Conservation (phyloP, 1,284 basidiomycete species). For the Laetiporus sulphureus region DNA sequence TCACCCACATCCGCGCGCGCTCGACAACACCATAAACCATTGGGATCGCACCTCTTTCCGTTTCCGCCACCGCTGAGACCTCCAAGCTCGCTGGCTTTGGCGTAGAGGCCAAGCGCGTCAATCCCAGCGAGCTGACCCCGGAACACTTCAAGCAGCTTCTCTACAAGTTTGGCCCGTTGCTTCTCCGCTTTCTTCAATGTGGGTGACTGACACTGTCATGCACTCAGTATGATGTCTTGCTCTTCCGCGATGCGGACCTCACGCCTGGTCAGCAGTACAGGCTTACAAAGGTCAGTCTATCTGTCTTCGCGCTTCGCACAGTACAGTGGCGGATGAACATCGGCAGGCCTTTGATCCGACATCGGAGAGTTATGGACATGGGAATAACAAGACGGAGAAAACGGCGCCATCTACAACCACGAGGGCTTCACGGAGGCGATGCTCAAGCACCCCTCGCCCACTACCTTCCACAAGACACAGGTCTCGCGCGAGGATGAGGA, state of each 20-base stretch:
- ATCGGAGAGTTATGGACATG: conserved; percentile 72
- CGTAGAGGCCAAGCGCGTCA: conserved; percentile 40
- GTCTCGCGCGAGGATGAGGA: conserved; percentile 73
- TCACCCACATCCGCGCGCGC: too few species aligned
- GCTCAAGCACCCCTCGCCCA: conserved; percentile 79
- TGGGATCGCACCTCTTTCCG: conserved; percentile 33
- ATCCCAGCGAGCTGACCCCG: conserved; percentile 35
- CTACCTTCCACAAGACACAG: conserved; percentile 79
- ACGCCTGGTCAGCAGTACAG: conserved; percentile 80
- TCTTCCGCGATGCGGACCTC: conserved; percentile 65
- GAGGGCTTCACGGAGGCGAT: conserved; percentile 67
- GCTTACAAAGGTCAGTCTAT: conserved; percentile 61
- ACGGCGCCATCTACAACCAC: conserved; percentile 62
- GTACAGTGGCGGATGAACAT: background rate
- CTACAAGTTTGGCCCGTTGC: conserved; percentile 44
- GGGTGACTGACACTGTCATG: background rate
- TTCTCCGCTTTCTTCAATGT: background rate
- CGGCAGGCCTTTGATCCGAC: conserved; percentile 63
- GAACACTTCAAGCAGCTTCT: conserved; percentile 43
- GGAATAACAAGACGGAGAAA: conserved; percentile 77
- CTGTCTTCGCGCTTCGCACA: background rate
- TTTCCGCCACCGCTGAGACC: conserved; percentile 42
- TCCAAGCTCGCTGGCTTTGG: conserved; percentile 43
- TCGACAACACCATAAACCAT: conserved; percentile 32
- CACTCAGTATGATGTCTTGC: conserved; percentile 58